Percentiles rank a stretch among this genome's conserved stretches.
These are phyloP conservation scores for Exserohilum rostratum DNA, from an alignment of 2,329 filamentous ascomycete genomes.

Conservation along the genomic window DNA sequence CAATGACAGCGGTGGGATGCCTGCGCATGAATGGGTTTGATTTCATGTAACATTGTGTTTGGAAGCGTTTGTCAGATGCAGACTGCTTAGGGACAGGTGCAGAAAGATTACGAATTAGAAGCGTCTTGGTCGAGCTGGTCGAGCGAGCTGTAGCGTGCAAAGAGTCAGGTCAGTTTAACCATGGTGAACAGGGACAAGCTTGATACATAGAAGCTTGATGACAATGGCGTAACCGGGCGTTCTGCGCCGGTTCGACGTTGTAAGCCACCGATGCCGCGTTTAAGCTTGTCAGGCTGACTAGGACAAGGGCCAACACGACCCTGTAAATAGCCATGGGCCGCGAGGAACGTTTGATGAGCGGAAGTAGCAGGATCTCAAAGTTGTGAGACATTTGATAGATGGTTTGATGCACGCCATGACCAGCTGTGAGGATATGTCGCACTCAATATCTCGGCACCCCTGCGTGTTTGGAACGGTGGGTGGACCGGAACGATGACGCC, in stretches of 20 bases:
- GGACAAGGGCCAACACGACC: conserved; percentile 10
- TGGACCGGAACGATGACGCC: conserved; percentile 9
- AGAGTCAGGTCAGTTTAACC: conserved; percentile 4
- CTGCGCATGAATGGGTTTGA: conserved; percentile 5
- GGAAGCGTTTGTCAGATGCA: conserved; percentile 11
- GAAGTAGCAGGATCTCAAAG: conserved; percentile 12
- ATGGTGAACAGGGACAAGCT: conserved; percentile 1
- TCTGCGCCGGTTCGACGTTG: conserved; percentile 37
- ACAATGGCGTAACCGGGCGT: conserved; percentile 13
- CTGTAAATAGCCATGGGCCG: conserved; percentile 11
- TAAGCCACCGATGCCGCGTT: conserved; percentile 32
- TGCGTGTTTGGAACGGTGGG: conserved; percentile 3
- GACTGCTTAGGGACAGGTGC: conserved; percentile 6
- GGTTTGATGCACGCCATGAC: conserved; percentile 27
- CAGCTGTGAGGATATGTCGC: conserved; percentile 17
- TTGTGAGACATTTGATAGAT: conserved; percentile 13
- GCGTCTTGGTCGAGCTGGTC: conserved; percentile 7
- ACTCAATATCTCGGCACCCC: conserved; percentile 10
- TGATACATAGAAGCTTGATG: conserved; percentile 1
- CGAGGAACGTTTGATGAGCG: conserved; percentile 18
- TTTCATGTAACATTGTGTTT: conserved; percentile 9
- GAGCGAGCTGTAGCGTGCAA: conserved; percentile 6
- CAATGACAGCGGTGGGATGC: background rate
- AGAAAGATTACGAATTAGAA: conserved; percentile 9
- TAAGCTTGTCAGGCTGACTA: conserved; percentile 6